phyloP scores from a whole-genome alignment of 2,329 filamentous ascomycete genomes.

The Alternaria sp. region DNA sequence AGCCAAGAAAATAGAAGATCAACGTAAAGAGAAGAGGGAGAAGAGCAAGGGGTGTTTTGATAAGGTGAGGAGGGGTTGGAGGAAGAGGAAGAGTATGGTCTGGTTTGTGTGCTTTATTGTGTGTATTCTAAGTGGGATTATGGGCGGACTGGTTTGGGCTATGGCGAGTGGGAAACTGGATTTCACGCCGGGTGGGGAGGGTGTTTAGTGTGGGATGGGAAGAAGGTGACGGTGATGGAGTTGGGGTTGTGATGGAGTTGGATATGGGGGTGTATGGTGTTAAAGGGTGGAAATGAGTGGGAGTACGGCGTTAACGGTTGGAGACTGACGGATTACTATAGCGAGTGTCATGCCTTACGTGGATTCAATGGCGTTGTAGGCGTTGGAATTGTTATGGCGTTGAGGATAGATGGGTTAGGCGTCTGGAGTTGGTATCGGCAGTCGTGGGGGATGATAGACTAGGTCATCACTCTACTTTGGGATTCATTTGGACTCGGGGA shows the following conservation, averaged over 20 bases:
- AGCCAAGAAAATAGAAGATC: too few relatives aligned
- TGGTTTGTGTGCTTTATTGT: background rate
- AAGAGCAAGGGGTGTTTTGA: background rate
- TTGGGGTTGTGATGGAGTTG: background rate
- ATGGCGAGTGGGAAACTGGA: conserved; percentile 1
- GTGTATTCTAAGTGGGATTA: background rate
- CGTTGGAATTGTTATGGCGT: background rate
- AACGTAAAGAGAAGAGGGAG: background rate
- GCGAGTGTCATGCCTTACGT: background rate
- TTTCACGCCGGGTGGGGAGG: background rate
- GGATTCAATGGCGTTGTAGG: background rate
- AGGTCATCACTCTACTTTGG: background rate
- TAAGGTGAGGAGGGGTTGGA: background rate
- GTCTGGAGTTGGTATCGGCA: background rate
- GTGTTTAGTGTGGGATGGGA: background rate
- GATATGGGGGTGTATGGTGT: too few relatives aligned
- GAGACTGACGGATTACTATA: background rate
- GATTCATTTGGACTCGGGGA: background rate
- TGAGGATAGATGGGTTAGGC: background rate
- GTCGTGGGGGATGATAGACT: background rate
- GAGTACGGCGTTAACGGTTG: background rate
- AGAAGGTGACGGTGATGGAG: too few relatives aligned
- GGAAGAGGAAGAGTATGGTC: background rate
- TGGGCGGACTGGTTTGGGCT: background rate
- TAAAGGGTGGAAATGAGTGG: too few relatives aligned